Percentiles rank a stretch among this genome's conserved stretches.
These are phyloP conservation scores for Halteria grandinella DNA, from an alignment of 73 alveolate species.

Conservation along the genomic window DNA sequence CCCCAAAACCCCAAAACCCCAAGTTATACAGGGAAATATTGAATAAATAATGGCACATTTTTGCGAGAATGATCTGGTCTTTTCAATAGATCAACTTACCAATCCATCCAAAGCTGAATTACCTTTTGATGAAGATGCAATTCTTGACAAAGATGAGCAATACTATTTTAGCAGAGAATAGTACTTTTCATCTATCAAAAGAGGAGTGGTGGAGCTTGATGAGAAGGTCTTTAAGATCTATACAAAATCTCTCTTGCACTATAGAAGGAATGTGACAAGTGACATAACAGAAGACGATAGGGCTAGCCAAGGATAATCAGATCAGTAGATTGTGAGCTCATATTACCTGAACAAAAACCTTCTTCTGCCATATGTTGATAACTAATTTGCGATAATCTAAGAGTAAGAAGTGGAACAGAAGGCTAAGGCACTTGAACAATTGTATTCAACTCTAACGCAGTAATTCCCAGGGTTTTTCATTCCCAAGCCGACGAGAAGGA, in stretches of 20 bases:
- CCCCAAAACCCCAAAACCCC: neutral
- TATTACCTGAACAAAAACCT: conserved; percentile 4
- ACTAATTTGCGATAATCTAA: neutral
- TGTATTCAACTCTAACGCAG: neutral
- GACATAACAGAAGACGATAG: neutral
- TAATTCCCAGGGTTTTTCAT: conserved; percentile 44
- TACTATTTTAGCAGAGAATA: conserved; percentile 45
- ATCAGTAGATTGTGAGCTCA: neutral
- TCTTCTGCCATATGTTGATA: conserved; percentile 27
- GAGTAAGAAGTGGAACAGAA: conserved; percentile 45
- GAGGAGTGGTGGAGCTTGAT: conserved; percentile 54
- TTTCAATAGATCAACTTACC: conserved; percentile 15
- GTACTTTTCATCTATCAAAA: conserved; percentile 36
- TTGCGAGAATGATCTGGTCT: conserved; percentile 27
- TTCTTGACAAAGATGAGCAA: conserved; percentile 27
- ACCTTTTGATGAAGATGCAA: neutral
- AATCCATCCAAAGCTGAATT: neutral
- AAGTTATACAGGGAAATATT: too few species aligned
- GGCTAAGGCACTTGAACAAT: conserved; percentile 23
- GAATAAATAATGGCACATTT: neutral
- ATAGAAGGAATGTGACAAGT: conserved; percentile 7
- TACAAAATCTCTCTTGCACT: conserved; percentile 28
- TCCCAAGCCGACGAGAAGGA: conserved; percentile 20
- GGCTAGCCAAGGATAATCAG: neutral
- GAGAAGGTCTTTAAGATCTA: conserved; percentile 24